phyloP scores from a whole-genome alignment of 2,329 filamentous ascomycete genomes.

The Parastagonospora avenae region DNA sequence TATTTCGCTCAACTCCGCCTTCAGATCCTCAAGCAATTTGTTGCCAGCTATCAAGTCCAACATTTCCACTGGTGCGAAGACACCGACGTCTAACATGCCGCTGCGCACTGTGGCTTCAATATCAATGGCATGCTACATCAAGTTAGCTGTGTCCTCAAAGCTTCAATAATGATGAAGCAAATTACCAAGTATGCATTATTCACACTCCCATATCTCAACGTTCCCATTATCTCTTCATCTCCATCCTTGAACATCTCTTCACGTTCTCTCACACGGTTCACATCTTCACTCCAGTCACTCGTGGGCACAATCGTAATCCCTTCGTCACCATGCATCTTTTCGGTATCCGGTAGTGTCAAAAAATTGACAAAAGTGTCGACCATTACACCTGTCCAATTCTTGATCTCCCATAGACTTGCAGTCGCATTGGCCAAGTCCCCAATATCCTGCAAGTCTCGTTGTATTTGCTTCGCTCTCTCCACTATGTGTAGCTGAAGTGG shows the following conservation, averaged over 20 bases:
- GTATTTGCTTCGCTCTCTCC: slow-evolving; percentile 65
- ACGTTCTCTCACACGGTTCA: slow-evolving; percentile 20
- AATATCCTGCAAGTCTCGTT: slow-evolving; percentile 70
- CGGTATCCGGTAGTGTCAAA: slow-evolving; percentile 59
- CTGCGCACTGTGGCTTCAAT: slow-evolving; percentile 59
- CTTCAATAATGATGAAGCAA: no score
- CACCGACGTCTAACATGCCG: slow-evolving; percentile 57
- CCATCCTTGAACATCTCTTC: not conserved
- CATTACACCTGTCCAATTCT: slow-evolving; percentile 72
- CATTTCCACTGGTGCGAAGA: slow-evolving; percentile 57
- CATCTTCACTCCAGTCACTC: slow-evolving; percentile 20
- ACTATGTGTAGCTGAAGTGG: slow-evolving; percentile 45
- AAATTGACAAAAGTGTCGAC: slow-evolving; percentile 84
- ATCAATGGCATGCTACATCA: slow-evolving; percentile 57
- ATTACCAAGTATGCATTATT: slow-evolving; percentile 47
- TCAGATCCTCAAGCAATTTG: slow-evolving; percentile 42
- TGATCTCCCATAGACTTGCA: slow-evolving; percentile 72
- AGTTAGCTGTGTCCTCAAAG: slow-evolving; percentile 12
- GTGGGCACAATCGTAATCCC: slow-evolving; percentile 23
- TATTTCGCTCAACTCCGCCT: slow-evolving; percentile 10
- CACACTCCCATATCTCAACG: slow-evolving; percentile 26
- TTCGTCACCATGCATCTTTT: slow-evolving; percentile 14
- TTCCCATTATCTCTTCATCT: slow-evolving; percentile 4
- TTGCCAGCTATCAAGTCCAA: slow-evolving; percentile 46
- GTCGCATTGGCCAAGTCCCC: slow-evolving; percentile 59